Conservation (phyloP, 2,329 filamentous ascomycete genomes). For the Epichloe brachyelytri region DNA sequence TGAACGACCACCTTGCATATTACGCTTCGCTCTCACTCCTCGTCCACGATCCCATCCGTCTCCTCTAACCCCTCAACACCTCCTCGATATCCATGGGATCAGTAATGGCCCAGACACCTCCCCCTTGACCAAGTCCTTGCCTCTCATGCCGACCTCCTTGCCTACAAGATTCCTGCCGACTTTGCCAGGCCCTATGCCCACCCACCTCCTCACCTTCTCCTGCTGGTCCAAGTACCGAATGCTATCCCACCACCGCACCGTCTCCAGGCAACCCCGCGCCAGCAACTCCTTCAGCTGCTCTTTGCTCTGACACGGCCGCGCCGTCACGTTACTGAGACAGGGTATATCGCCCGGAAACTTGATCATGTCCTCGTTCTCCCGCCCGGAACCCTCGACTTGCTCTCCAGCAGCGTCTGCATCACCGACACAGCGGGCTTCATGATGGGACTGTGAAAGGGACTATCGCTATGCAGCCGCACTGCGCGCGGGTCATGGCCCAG, state of each 20-base stretch:
- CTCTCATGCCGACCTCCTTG: slow-evolving; percentile 84
- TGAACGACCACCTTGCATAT: not conserved
- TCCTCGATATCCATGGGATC: slow-evolving; percentile 66
- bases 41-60: slow-evolving; percentile 41
- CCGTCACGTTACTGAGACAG: slow-evolving; percentile 79
- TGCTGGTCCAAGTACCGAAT: slow-evolving; percentile 82
- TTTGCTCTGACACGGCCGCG: slow-evolving; percentile 59
- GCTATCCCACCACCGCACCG: slow-evolving; percentile 88
- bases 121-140: slow-evolving; percentile 65
- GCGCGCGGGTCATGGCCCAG: slow-evolving; percentile 82
- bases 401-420: slow-evolving; percentile 56
- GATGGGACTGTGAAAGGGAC: slow-evolving; percentile 81
- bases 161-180: slow-evolving; percentile 88
- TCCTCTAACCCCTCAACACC: slow-evolving; percentile 50
- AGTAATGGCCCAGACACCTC: slow-evolving; percentile 85
- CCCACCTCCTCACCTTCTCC: slow-evolving; percentile 67
- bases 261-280: slow-evolving; percentile 76
- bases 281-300: slow-evolving; percentile 68
- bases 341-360: slow-evolving; percentile 63
- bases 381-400: slow-evolving; percentile 38
- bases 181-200: slow-evolving; percentile 87
- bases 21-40: slow-evolving; percentile 20
- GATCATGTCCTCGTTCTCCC: slow-evolving; percentile 50
- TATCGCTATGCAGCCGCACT: slow-evolving; percentile 75
- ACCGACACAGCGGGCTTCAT: slow-evolving; percentile 74